Evolutionary conservation across 192 early-diverging fungal genomes (phyloP), one percentile per base, ranked within the genome.

Genomic region (Powellomyces hirtus): DNA sequence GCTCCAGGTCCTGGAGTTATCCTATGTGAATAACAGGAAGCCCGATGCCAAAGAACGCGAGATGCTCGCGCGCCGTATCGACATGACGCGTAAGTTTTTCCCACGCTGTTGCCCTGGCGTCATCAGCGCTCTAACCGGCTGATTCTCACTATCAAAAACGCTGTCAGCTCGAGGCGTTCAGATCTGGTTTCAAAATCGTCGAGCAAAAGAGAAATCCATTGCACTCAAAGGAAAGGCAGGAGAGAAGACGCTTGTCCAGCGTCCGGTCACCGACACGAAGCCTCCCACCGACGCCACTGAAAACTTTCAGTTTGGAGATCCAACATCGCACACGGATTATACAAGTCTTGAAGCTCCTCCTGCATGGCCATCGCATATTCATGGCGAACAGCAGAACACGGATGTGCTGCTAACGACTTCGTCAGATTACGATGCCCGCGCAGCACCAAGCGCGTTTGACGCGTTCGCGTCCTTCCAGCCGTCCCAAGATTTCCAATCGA

Each of bases 151-250:
- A n/a, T n/a, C n/a, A n/a, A n/a, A n/a, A n/a, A n/a, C 53, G 5
- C 18, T 60, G 16, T 8, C 59, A 60, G 59, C 93, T 22, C 86
- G 94, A 38, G 92, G 91, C 0, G 91, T 97, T 22, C 95, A 97
- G 78, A 92, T 97, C 34, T 94, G 93, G 93, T 94, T 94, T 77
- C 92, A 94, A 68, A 94, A 93, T 72, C 86, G 91, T 20, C 81
- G 94, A 36, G 94, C 94, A 34, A 96, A 96, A 75, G 81, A 88
- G 45, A 93, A 93, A 76, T 38, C 37, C 6, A 26, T 38, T 6
- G 53, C 29, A 29, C 5, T 4, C 20, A 16, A 56, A 56, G 31
- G 27, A 3, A 56, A 27, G 31, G 53, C 53, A 16, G 20, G 16
- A n/a, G n/a, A 30, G 29, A 22, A 34, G 24, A 27, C 20, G 24